These are phyloP conservation scores for Eucalyptus dawsonii DNA, from an alignment of 345 rosid genomes.

Conservation along the genomic window DNA sequence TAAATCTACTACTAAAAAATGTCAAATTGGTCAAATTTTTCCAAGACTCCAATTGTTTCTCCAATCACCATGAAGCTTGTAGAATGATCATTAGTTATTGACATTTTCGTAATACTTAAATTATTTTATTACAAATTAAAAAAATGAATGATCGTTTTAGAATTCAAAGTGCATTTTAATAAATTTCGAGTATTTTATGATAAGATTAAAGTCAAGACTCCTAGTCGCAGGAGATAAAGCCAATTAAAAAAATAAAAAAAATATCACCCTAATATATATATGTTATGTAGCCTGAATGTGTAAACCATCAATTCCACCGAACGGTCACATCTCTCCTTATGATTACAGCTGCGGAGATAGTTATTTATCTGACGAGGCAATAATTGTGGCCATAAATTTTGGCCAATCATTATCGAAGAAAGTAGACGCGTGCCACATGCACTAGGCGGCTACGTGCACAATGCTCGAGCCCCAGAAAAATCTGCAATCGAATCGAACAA, in stretches of 20 bases:
- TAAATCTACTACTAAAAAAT: fast-evolving
- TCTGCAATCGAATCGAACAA: not conserved
- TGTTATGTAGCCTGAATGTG: not conserved
- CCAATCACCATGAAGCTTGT: too few relatives aligned
- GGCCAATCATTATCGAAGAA: not conserved
- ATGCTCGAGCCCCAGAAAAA: not conserved
- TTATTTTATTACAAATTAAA: not conserved
- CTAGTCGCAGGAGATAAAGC: not conserved
- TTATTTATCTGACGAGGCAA: not conserved
- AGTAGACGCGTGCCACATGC: not conserved
- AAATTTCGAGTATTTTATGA: not conserved
- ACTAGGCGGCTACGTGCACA: not conserved
- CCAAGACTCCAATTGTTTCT: too few relatives aligned
- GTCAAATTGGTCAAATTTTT: too few relatives aligned
- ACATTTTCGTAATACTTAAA: not conserved
- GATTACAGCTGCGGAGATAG: not conserved
- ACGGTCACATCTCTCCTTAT: not conserved
- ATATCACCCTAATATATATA: not conserved
- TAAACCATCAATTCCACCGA: not conserved
- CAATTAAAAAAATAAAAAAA: not conserved
- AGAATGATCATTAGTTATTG: too few relatives aligned
- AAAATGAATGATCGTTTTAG: not conserved
- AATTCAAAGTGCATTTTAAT: not conserved
- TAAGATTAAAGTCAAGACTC: not conserved
- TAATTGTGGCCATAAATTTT: not conserved